Conservation (phyloP, 129 eudicot genomes). For the Dittrichia graveolens region DNA sequence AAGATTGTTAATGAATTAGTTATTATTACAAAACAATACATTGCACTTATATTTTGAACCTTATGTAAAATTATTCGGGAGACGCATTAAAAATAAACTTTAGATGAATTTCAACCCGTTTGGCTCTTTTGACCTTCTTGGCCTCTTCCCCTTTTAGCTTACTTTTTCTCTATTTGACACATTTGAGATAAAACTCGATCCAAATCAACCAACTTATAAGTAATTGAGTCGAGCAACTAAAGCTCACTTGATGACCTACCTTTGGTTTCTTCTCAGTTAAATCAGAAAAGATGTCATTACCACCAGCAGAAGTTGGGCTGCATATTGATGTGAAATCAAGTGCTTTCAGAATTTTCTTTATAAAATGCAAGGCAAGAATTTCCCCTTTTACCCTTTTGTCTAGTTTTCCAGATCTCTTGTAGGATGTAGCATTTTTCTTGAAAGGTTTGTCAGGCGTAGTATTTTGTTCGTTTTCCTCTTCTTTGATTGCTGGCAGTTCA, state of each 20-base stretch:
- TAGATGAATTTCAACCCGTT: too few relatives aligned
- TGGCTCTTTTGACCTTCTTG: too few relatives aligned
- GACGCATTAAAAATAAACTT: neutral
- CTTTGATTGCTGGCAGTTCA: slow-evolving; percentile 41
- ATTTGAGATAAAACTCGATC: neutral
- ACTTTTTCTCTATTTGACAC: too few relatives aligned
- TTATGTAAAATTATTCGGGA: neutral
- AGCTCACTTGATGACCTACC: slow-evolving; percentile 46
- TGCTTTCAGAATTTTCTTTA: slow-evolving; percentile 63
- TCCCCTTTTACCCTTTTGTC: slow-evolving; percentile 29
- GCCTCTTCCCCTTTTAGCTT: too few relatives aligned
- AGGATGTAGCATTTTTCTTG: slow-evolving; percentile 26
- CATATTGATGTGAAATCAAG: slow-evolving; percentile 38
- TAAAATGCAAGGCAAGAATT: slow-evolving; percentile 36
- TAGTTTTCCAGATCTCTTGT: slow-evolving; percentile 24
- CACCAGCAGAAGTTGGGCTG: slow-evolving; percentile 34
- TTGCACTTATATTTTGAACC: neutral
- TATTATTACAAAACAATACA: too few relatives aligned
- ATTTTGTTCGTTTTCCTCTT: slow-evolving; percentile 44
- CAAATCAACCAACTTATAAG: neutral
- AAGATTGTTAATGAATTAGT: too few relatives aligned
- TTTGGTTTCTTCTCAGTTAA: slow-evolving; percentile 51
- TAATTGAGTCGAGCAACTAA: neutral
- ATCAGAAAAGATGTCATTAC: slow-evolving; percentile 34
- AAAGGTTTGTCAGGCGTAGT: slow-evolving; percentile 41